These are phyloP conservation scores for Diaporthe caulivora DNA, from an alignment of 2,329 filamentous ascomycete species.

Conservation along the genomic window DNA sequence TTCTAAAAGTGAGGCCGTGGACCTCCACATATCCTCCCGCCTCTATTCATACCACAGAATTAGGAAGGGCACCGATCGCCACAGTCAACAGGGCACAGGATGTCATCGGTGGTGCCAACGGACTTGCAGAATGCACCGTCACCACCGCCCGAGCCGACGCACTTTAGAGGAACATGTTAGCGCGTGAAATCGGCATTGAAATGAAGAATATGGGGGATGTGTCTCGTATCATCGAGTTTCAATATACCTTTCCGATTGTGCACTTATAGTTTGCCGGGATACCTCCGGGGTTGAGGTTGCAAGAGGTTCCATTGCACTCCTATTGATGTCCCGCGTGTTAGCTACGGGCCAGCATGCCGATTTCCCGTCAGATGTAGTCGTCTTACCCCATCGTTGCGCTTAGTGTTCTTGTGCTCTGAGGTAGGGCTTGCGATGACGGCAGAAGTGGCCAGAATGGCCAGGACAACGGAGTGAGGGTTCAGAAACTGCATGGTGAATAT, in stretches of 20 bases:
- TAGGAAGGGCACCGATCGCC: slow-evolving; percentile 6
- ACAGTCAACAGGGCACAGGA: slow-evolving; percentile 10
- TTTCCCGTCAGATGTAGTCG: not conserved
- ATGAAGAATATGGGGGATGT: not conserved
- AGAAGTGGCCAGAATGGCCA: not conserved
- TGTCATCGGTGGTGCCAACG: not conserved
- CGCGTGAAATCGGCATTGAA: no score
- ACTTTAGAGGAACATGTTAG: slow-evolving; percentile 1
- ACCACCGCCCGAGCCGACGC: slow-evolving; percentile 2
- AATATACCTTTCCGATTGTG: slow-evolving; percentile 9
- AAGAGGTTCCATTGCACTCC: slow-evolving; percentile 14
- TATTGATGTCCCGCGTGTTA: not conserved
- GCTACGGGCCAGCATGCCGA: not conserved
- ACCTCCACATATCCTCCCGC: not conserved
- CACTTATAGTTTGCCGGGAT: not conserved
- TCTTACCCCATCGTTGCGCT: slow-evolving; percentile 9
- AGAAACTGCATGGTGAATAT: not conserved
- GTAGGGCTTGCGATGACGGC: slow-evolving; percentile 8
- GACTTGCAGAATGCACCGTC: slow-evolving; percentile 11
- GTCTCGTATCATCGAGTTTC: not conserved
- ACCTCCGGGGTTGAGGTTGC: not conserved
- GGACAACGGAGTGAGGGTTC: not conserved
- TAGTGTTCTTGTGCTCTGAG: slow-evolving; percentile 8
- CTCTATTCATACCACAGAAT: not conserved
- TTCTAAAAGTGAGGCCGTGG: no score